Conservation (phyloP, 2,329 filamentous ascomycete genomes). For the Fusarium duplospermum region DNA sequence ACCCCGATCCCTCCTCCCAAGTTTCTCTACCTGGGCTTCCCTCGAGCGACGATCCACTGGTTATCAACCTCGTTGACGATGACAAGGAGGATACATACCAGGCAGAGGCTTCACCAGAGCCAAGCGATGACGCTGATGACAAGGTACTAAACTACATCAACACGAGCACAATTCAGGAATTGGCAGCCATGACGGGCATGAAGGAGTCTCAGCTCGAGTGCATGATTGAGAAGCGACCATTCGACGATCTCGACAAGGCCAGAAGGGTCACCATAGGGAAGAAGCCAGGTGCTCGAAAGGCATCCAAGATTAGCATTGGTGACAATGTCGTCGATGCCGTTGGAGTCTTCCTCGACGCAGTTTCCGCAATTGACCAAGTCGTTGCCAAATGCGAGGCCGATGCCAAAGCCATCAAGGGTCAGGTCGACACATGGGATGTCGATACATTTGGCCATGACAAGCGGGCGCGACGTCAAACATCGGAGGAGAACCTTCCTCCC, state of each 20-base stretch:
- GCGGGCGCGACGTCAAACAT: conserved; percentile 45
- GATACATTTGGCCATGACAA: conserved; percentile 59
- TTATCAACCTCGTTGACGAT: conserved; percentile 53
- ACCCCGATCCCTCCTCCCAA: conserved; percentile 38
- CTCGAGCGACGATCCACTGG: conserved; percentile 50
- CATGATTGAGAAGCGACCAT: conserved; percentile 81
- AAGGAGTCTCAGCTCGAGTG: conserved; percentile 75
- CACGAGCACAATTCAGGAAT: conserved; percentile 76
- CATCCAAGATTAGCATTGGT: conserved; percentile 61
- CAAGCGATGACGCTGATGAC: conserved; percentile 49
- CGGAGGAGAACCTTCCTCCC: conserved; percentile 53
- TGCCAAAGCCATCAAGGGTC: conserved; percentile 66
- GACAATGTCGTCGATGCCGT: conserved; percentile 63
- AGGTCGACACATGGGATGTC: conserved; percentile 61
- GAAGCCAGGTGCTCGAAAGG: conserved; percentile 59
- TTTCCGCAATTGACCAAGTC: conserved; percentile 85
- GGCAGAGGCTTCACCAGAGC: conserved; percentile 48
- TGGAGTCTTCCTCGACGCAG: conserved; percentile 81
- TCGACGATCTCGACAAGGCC: conserved; percentile 73
- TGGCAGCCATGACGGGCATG: conserved; percentile 84
- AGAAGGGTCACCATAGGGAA: conserved; percentile 69
- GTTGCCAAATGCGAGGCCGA: conserved; percentile 80
- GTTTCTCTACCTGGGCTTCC: conserved; percentile 34
- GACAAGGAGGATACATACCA: conserved; percentile 57
- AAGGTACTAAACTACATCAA: conserved; percentile 85